These are phyloP conservation scores for Cordyceps tenuipes DNA, from an alignment of 2,329 filamentous ascomycete genomes.

Conservation along the genomic window DNA sequence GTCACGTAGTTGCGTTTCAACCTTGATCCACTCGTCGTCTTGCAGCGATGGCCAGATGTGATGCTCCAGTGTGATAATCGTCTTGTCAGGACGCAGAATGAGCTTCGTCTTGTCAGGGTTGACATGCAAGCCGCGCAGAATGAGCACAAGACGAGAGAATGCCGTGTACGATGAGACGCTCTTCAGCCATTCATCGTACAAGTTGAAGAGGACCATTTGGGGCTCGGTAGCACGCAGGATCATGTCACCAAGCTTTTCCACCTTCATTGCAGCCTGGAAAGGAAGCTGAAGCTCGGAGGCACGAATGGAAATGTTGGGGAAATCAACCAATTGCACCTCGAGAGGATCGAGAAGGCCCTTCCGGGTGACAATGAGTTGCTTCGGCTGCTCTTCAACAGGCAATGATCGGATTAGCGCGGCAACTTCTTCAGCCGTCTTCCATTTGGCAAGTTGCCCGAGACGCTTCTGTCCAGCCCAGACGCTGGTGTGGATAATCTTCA, in stretches of 20 bases:
- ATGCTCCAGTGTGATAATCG: slow-evolving; percentile 94
- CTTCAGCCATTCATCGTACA: slow-evolving; percentile 99
- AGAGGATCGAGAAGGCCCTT: slow-evolving; percentile 96
- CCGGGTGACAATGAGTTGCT: slow-evolving; percentile 94
- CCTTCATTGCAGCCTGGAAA: slow-evolving; percentile 99
- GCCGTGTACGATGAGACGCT: slow-evolving; percentile 97
- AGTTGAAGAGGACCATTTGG: slow-evolving; percentile 99
- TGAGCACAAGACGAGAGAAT: slow-evolving; percentile 89
- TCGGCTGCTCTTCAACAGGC: slow-evolving; percentile 95
- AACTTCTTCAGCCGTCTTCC: slow-evolving; percentile 99
- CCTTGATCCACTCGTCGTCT: slow-evolving; percentile 98
- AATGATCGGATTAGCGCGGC: slow-evolving; percentile 91
- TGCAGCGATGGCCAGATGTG: slow-evolving; percentile 95
- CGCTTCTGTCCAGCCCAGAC: slow-evolving; percentile 99
- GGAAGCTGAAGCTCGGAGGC: slow-evolving; percentile 94
- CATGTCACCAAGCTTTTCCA: slow-evolving; percentile 98
- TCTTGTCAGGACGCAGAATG: slow-evolving; percentile 90
- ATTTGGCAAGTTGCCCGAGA: slow-evolving; percentile 95
- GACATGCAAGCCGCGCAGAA: slow-evolving; percentile 89
- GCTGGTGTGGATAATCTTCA: slow-evolving; percentile 99
- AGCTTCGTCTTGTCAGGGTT: slow-evolving; percentile 99
- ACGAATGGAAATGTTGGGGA: slow-evolving; percentile 97
- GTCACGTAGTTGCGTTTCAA: slow-evolving; percentile 93
- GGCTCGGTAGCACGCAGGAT: slow-evolving; percentile 94
- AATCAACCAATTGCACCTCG: slow-evolving; percentile 94